These are phyloP conservation scores for Sporothrix mexicana DNA, from an alignment of 2,329 filamentous ascomycete genomes.

Conservation along the genomic window DNA sequence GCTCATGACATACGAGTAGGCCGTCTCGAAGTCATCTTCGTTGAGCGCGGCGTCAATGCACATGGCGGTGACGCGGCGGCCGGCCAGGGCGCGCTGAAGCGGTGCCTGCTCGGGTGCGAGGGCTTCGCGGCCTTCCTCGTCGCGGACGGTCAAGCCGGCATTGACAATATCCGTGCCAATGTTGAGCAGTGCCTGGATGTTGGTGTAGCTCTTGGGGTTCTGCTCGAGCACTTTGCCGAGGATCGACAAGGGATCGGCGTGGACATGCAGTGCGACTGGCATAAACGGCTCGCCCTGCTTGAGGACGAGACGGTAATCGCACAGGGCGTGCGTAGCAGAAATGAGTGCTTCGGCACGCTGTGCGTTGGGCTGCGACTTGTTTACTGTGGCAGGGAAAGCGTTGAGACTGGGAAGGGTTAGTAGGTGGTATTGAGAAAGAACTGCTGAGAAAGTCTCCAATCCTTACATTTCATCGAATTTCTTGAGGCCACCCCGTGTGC, in stretches of 20 bases:
- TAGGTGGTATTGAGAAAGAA: no score
- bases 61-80: constrained; percentile 76
- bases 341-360: constrained; percentile 68
- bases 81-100: constrained; percentile 50
- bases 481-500: constrained; percentile 75
- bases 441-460: no score
- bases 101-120: constrained; percentile 41
- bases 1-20: constrained; percentile 81
- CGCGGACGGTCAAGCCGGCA: constrained; percentile 56
- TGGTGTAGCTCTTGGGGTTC: constrained; percentile 75
- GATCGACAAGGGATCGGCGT: constrained; percentile 74
- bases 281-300: constrained; percentile 82
- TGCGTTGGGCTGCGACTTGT: constrained; percentile 56
- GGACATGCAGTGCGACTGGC: constrained; percentile 77
- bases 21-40: constrained; percentile 84
- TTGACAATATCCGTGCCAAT: constrained; percentile 71
- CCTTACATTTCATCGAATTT: constrained; percentile 76
- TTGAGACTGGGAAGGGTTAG: constrained; percentile 56
- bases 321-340: constrained; percentile 74
- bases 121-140: constrained; percentile 42
- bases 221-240: constrained; percentile 76
- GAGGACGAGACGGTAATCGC: constrained; percentile 76
- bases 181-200: constrained; percentile 72
- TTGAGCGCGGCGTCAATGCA: constrained; percentile 77
- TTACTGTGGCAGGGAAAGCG: constrained; percentile 66